Evolutionary conservation across 192 early-diverging fungal genomes (phyloP).

Genomic region (Funneliformis mosseae): DNA sequence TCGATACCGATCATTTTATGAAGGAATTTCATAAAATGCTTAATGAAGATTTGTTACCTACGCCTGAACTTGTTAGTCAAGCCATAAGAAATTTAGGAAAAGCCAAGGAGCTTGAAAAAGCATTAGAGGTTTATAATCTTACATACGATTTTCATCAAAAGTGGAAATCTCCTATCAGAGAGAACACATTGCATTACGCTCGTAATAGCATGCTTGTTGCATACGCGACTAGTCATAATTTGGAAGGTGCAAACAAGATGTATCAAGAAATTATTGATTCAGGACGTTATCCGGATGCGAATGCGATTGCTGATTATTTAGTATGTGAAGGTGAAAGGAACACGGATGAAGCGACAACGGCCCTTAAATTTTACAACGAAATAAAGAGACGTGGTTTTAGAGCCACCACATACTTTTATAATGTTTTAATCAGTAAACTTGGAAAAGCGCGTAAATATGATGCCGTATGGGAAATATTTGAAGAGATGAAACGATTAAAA

Average conservation of each 20-base stretch:
- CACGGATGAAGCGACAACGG: slow-evolving; percentile 55
- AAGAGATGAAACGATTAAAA: slow-evolving; percentile 58
- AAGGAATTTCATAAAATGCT: slow-evolving; percentile 7
- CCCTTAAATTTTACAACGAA: slow-evolving; percentile 57
- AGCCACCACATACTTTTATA: slow-evolving; percentile 60
- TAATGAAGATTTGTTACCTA: slow-evolving; percentile 7
- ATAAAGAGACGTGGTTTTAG: slow-evolving; percentile 55
- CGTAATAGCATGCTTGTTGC: slow-evolving; percentile 32
- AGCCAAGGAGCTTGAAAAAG: background rate
- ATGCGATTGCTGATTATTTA: slow-evolving; percentile 56
- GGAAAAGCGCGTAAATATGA: slow-evolving; percentile 62
- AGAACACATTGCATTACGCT: background rate
- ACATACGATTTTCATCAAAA: background rate
- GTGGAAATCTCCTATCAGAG: slow-evolving; percentile 1
- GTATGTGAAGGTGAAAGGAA: slow-evolving; percentile 52
- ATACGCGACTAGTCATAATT: background rate
- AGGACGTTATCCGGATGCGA: slow-evolving; percentile 51
- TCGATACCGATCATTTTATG: slow-evolving; percentile 7
- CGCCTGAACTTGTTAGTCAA: slow-evolving; percentile 22
- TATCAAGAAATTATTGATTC: slow-evolving; percentile 51
- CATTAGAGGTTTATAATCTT: slow-evolving; percentile 20
- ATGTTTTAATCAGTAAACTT: slow-evolving; percentile 61
- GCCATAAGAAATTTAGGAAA: slow-evolving; percentile 31
- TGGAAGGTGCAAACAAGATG: slow-evolving; percentile 12
- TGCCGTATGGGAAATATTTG: slow-evolving; percentile 48